phyloP scores from a whole-genome alignment of 306 rosid genomes.

The Dalbergia oliveri region DNA sequence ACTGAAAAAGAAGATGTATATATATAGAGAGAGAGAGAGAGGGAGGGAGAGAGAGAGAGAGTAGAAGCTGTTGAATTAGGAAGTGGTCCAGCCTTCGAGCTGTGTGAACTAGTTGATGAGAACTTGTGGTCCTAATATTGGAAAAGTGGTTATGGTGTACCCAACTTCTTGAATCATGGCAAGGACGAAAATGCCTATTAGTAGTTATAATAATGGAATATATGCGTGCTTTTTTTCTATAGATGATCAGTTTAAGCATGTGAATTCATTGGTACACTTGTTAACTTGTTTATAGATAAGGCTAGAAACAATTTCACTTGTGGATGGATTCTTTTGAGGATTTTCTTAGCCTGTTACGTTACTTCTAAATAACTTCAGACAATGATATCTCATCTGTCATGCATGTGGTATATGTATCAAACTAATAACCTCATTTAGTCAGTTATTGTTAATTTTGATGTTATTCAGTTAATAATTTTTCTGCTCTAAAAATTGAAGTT shows the following conservation, averaged over 20 bases:
- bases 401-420: conserved; percentile 38
- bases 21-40: conserved; percentile 31
- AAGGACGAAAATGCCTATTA: conserved; percentile 30
- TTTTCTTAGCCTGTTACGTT: conserved; percentile 21
- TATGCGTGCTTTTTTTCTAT: background rate
- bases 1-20: too few relatives aligned
- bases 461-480: background rate
- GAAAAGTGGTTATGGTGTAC: conserved; percentile 50
- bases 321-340: conserved; percentile 33
- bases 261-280: conserved; percentile 34
- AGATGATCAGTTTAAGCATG: conserved; percentile 27
- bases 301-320: conserved; percentile 22
- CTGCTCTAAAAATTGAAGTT: conserved; percentile 3
- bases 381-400: conserved; percentile 32
- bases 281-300: conserved; percentile 25
- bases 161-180: conserved; percentile 53
- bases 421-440: conserved; percentile 33
- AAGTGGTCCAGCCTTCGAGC: conserved; percentile 69
- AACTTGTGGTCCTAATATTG: conserved; percentile 67
- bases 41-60: conserved; percentile 38
- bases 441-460: background rate
- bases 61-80: conserved; percentile 42
- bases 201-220: conserved; percentile 24
- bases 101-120: conserved; percentile 49
- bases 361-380: conserved; percentile 14